Evolutionary conservation across 2,329 filamentous ascomycete genomes (phyloP), one percentile per base, ranked within the genome.

Genomic region (Colletotrichum godetiae): DNA sequence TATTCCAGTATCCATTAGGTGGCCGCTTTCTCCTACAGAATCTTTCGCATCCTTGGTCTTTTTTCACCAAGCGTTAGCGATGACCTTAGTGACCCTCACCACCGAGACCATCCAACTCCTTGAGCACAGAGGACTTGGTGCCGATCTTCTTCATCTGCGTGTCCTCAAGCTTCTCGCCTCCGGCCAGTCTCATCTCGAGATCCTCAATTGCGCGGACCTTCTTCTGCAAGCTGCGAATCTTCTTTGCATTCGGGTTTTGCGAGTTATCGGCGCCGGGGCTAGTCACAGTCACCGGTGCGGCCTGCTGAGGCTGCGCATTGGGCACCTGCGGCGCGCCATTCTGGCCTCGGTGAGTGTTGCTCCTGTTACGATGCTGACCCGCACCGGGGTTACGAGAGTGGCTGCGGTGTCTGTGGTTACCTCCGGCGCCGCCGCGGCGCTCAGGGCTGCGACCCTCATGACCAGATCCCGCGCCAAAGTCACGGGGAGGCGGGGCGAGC

Each of bases 81-180:
- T 12, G 29, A 13, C n/a, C 27, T 61, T 52, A 74, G 62, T 62
- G 58, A 22, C 68, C 68, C 46, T 72, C 68, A 62, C 56, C 74
- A 69, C 75, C 86, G 67, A 95, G 81, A 8, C 82, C 85, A 59
- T 93, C 90, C 73, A 99, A 86, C 85, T 99, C 97, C 84, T 93
- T 94, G 75, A 95, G 88, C 72, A 99, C 96, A 19, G 89, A 85
- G 61, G 92, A 87, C 86, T 98, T 97, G 27, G 95, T 98, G 68
- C 91, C 90, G 78, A 99, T 99, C 90, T 99, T 99, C 89, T 98
- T 97, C 84, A 99, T 92, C 86, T 99, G 97, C 37, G 97, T 99
- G 80, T 98, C 96, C 86, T 99, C 97, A 74, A 99, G 86, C 88
- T 98, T 98, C 88, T 99, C 97, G 5, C 96, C 96, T 42, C 93